These are phyloP conservation scores for Monilinia fructigena DNA, from an alignment of 2,329 filamentous ascomycete genomes.

Conservation along the genomic window DNA sequence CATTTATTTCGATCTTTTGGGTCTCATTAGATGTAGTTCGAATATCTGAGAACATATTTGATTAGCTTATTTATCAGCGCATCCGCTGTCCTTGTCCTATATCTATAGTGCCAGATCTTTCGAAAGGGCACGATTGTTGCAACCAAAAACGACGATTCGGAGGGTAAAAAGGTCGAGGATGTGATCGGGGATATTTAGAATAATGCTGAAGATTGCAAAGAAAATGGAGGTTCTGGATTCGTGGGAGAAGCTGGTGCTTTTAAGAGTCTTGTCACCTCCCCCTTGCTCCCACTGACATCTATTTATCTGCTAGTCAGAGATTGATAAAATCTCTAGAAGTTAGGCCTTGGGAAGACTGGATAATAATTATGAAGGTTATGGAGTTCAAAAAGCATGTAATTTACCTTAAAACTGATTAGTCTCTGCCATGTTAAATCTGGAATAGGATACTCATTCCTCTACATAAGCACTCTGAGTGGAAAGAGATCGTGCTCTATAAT, in stretches of 20 bases:
- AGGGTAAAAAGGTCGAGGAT: too few species aligned
- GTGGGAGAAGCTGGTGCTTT: not conserved
- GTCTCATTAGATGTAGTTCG: too few species aligned
- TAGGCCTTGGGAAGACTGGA: too few species aligned
- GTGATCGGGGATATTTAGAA: not conserved
- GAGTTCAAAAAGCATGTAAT: not conserved
- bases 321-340: too few species aligned
- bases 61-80: too few species aligned
- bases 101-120: not conserved
- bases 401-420: not conserved
- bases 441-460: not conserved
- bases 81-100: not conserved
- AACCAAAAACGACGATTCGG: not conserved
- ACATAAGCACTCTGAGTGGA: not conserved
- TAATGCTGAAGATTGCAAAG: not conserved
- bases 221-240: not conserved
- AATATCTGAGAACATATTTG: too few species aligned
- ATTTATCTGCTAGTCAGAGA: too few species aligned
- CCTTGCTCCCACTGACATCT: not conserved
- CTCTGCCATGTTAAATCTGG: not conserved
- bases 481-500: not conserved
- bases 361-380: not conserved
- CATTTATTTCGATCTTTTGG: too few species aligned
- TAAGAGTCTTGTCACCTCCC: not conserved
- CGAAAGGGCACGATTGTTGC: not conserved